phyloP scores from a whole-genome alignment of 257 asterid genomes.

The Linderniella brevidens region DNA sequence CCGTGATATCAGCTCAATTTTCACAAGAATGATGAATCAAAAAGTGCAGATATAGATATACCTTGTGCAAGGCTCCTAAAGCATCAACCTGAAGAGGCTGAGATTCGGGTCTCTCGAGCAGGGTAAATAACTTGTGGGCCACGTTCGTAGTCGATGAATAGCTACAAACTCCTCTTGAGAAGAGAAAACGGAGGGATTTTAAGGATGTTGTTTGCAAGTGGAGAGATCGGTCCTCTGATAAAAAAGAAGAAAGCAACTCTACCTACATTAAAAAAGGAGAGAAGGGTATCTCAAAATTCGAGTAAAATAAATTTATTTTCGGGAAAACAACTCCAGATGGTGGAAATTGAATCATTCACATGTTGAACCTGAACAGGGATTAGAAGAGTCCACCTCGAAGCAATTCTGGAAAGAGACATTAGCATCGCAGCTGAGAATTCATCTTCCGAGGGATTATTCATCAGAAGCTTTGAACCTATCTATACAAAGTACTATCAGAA shows the following conservation, averaged over 20 bases:
- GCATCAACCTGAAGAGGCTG: conserved; percentile 45
- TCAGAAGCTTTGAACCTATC: conserved; percentile 61
- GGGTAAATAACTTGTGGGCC: conserved; percentile 26
- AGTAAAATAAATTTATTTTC: no score
- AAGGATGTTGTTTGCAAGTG: conserved; percentile 41
- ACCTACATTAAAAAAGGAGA: conserved; percentile 24
- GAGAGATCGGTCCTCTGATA: conserved; percentile 34
- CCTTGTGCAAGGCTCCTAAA: conserved; percentile 53
- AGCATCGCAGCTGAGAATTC: conserved; percentile 52
- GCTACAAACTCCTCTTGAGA: conserved; percentile 31
- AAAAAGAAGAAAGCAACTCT: conserved; percentile 40
- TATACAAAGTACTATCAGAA: conserved; percentile 18
- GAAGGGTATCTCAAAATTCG: conserved; percentile 7
- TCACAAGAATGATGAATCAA: conserved; percentile 12
- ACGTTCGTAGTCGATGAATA: conserved; percentile 19
- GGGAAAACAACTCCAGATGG: no score
- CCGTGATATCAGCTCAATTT: conserved; percentile 10
- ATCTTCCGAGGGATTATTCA: conserved; percentile 53
- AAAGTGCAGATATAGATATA: conserved; percentile 11
- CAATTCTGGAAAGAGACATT: conserved; percentile 69
- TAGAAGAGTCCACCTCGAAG: conserved; percentile 58
- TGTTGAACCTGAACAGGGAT: conserved; percentile 48
- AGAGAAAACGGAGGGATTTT: conserved; percentile 34
- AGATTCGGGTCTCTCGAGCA: conserved; percentile 25
- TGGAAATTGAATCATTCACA: no score